Conservation (phyloP, 768 basidiomycete species). For the Leccinum arenicola region DNA sequence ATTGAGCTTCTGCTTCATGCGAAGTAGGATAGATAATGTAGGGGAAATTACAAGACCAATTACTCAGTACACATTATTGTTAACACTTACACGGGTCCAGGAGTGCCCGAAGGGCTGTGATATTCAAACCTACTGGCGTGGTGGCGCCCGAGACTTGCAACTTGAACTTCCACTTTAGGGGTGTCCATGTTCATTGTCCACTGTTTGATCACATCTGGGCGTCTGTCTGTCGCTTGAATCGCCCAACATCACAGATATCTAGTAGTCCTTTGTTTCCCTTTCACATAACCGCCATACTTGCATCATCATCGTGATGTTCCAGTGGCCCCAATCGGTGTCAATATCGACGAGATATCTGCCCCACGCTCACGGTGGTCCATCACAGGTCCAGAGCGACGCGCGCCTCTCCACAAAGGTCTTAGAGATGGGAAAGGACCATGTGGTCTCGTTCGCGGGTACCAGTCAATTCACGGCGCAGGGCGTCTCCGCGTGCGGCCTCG, state of each 20-base stretch:
- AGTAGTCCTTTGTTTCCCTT: neutral
- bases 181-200: too few species aligned
- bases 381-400: neutral
- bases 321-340: neutral
- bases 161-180: too few species aligned
- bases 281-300: neutral
- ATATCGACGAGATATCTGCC: neutral
- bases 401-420: conserved; percentile 17
- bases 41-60: too few species aligned
- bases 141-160: too few species aligned
- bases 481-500: conserved; percentile 61
- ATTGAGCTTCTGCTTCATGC: too few species aligned
- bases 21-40: too few species aligned
- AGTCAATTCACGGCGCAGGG: conserved; percentile 53
- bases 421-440: conserved; percentile 30
- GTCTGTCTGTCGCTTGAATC: neutral
- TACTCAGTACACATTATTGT: too few species aligned
- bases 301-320: conserved; percentile 7
- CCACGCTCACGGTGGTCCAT: neutral
- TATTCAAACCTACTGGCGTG: too few species aligned
- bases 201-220: neutral
- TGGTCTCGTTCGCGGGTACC: conserved; percentile 48
- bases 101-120: too few species aligned
- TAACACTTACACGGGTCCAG: too few species aligned
- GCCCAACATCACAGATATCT: neutral